A percentile compares a stretch with the other conserved stretches of the same genome.
phyloP scores from a whole-genome alignment of 2,329 filamentous ascomycete species.

The Epichloe gansuensis region DNA sequence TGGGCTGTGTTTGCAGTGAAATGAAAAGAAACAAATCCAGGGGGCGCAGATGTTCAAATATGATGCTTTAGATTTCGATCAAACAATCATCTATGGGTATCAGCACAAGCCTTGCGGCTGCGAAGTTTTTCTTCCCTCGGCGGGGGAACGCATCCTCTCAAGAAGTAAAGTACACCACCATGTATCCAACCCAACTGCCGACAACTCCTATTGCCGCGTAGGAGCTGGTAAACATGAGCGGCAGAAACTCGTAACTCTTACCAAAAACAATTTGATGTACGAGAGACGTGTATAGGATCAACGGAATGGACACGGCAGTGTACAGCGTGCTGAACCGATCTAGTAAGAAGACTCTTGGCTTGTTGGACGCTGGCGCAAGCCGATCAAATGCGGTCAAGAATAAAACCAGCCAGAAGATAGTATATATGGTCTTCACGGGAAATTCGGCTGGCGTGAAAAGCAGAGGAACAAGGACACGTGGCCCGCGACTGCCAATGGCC shows the following conservation, averaged over 20 bases:
- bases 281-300: conserved; percentile 81
- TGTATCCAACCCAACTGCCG: conserved; percentile 88
- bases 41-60: no score
- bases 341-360: conserved; percentile 74
- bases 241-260: conserved; percentile 73
- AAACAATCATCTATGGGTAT: neutral
- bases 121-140: neutral
- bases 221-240: conserved; percentile 92
- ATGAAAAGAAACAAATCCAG: neutral
- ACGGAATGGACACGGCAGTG: conserved; percentile 75
- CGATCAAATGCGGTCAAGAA: conserved; percentile 82
- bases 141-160: conserved; percentile 13
- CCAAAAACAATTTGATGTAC: conserved; percentile 78
- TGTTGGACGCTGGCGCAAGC: conserved; percentile 70
- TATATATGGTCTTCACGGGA: conserved; percentile 87
- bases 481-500: conserved; percentile 81
- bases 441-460: conserved; percentile 89
- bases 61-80: neutral
- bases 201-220: conserved; percentile 93
- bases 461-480: conserved; percentile 89
- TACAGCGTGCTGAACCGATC: conserved; percentile 87
- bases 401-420: conserved; percentile 77
- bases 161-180: conserved; percentile 75
- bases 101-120: neutral
- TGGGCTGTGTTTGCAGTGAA: neutral